Percentiles rank a stretch among this genome's conserved stretches.
Evolutionary conservation across 164 flowering plant species (phyloP).

Genomic region (Cinnamomum chago): DNA sequence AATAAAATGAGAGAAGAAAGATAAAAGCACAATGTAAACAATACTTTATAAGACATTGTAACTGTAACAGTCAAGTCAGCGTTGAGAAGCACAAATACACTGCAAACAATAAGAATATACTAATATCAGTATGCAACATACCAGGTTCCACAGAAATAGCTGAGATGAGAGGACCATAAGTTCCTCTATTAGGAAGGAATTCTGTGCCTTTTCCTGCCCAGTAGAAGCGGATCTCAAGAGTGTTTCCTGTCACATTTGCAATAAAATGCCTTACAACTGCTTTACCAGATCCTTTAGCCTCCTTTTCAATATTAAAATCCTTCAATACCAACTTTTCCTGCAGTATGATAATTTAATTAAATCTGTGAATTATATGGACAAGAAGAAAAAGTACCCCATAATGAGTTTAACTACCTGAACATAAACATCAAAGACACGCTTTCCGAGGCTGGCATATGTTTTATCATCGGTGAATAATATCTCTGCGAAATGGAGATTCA

Average conservation of each 20-base stretch:
- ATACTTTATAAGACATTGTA: too few species aligned
- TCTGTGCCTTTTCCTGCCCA: conserved; percentile 51
- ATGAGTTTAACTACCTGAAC: conserved; percentile 43
- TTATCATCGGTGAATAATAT: conserved; percentile 46
- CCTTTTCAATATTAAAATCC: conserved; percentile 36
- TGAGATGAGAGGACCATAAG: conserved; percentile 50
- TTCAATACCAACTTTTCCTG: conserved; percentile 28
- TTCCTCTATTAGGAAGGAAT: conserved; percentile 31
- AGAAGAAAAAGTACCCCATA: background rate
- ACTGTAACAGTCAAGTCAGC: too few species aligned
- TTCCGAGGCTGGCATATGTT: conserved; percentile 58
- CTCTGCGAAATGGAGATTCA: conserved; percentile 70
- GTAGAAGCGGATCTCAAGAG: conserved; percentile 33
- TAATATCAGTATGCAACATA: conserved; percentile 9
- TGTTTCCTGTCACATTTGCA: conserved; percentile 21
- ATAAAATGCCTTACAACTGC: conserved; percentile 13
- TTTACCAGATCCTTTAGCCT: conserved; percentile 34
- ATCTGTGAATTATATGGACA: background rate
- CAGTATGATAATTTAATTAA: conserved; percentile 3
- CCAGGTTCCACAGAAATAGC: conserved; percentile 37
- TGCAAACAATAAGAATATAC: too few species aligned
- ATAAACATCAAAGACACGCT: conserved; percentile 59
- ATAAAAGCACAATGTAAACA: too few species aligned
- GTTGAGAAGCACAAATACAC: too few species aligned
- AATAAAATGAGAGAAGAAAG: too few species aligned